A percentile compares a stretch with the other conserved stretches of the same genome.
Evolutionary conservation across 2,329 filamentous ascomycete genomes (phyloP).

Genomic region (Fusarium chaquense): DNA sequence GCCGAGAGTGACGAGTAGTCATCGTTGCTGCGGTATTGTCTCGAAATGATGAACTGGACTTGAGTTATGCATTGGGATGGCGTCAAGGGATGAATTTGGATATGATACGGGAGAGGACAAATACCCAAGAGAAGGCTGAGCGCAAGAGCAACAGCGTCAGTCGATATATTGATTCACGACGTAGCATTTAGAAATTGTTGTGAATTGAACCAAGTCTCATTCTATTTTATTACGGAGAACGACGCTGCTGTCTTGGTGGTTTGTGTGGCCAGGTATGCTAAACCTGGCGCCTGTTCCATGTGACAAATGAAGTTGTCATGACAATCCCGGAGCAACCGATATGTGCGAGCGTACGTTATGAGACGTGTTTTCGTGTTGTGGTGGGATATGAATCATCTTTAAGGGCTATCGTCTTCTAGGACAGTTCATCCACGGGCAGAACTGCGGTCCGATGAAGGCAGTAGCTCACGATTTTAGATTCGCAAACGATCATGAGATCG

Average conservation of each 20-base stretch:
- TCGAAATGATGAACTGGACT: slow-evolving; percentile 1
- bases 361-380: neutral
- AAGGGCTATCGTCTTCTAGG: neutral
- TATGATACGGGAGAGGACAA: slow-evolving; percentile 19
- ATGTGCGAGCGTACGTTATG: neutral
- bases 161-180: slow-evolving; percentile 8
- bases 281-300: slow-evolving; percentile 4
- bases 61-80: slow-evolving; percentile 30
- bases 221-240: neutral
- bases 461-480: neutral
- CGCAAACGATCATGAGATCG: neutral
- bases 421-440: neutral
- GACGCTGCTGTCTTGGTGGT: slow-evolving; percentile 1
- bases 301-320: neutral
- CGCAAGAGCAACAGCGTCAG: slow-evolving; percentile 16
- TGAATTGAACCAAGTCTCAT: slow-evolving; percentile 22
- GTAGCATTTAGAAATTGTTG: slow-evolving; percentile 12
- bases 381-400: neutral
- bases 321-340: slow-evolving; percentile 22
- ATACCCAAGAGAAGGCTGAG: slow-evolving; percentile 38
- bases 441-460: neutral
- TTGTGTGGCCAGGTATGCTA: slow-evolving; percentile 10
- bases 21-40: slow-evolving; percentile 15
- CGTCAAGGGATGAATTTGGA: slow-evolving; percentile 37
- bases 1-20: slow-evolving; percentile 25